Evolutionary conservation across 495 filamentous ascomycete species (phyloP).

Genomic region (Podospora bellae-mahoneyi): DNA sequence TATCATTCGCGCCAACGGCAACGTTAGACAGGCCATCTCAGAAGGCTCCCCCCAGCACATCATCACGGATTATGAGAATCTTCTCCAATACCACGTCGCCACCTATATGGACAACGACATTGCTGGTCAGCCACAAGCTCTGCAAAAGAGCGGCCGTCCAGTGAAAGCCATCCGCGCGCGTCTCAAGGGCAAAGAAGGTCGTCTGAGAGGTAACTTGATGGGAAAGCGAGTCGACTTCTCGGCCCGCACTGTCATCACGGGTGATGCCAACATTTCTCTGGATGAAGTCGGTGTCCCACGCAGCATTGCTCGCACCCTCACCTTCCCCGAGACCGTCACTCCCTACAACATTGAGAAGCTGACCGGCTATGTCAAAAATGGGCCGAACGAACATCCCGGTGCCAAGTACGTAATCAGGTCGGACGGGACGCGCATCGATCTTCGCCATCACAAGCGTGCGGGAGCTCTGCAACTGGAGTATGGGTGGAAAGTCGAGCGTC

Average conservation of each 20-base stretch:
- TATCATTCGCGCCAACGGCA: constrained; percentile 95
- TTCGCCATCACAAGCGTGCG: constrained; percentile 83
- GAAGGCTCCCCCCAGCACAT: constrained; percentile 90
- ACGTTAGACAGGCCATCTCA: constrained; percentile 79
- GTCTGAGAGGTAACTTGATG: constrained; percentile 97
- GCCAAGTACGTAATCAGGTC: constrained; percentile 92
- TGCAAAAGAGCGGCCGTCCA: constrained; percentile 93
- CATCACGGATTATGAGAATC: constrained; percentile 77
- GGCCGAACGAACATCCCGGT: constrained; percentile 90
- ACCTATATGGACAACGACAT: constrained; percentile 99
- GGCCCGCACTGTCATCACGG: constrained; percentile 97
- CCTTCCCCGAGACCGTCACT: constrained; percentile 96
- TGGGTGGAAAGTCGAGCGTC: constrained; percentile 97
- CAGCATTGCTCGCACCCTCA: constrained; percentile 83
- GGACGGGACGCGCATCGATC: constrained; percentile 87
- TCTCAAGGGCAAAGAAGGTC: constrained; percentile 97
- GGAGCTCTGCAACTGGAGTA: constrained; percentile 81
- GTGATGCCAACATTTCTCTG: constrained; percentile 91
- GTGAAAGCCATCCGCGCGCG: constrained; percentile 95
- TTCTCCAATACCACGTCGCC: constrained; percentile 97
- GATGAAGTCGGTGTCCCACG: constrained; percentile 95
- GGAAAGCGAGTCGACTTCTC: constrained; percentile 99
- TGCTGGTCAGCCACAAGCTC: constrained; percentile 88
- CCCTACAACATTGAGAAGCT: constrained; percentile 95
- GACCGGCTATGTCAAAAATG: constrained; percentile 82